Evolutionary conservation across 2,329 filamentous ascomycete species (phyloP).

Genomic region (Fonsecaea nubica): DNA sequence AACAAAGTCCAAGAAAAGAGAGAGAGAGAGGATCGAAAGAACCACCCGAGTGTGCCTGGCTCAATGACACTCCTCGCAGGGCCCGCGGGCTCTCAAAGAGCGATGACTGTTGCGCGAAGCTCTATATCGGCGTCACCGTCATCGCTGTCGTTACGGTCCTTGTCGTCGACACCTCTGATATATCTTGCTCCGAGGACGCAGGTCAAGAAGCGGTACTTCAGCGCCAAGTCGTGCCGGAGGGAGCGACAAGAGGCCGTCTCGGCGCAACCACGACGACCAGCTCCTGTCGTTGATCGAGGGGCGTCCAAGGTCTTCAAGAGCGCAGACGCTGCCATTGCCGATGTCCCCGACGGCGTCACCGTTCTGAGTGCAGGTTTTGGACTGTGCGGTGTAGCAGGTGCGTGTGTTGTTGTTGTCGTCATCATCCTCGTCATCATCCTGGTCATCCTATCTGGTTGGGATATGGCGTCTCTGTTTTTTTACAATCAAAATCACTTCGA

Average conservation of each 20-base stretch:
- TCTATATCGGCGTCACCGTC: not conserved
- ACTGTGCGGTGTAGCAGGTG: conserved; percentile 77
- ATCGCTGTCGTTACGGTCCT: not conserved
- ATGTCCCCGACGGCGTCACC: conserved; percentile 72
- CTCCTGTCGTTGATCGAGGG: conserved; percentile 38
- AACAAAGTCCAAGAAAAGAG: not conserved
- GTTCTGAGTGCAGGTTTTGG: conserved; percentile 81
- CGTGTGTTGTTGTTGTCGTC: not conserved
- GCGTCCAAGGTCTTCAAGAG: conserved; percentile 47
- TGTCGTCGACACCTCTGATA: not conserved
- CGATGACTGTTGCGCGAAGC: not conserved
- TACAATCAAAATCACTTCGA: too few relatives aligned
- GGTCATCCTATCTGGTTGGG: not conserved
- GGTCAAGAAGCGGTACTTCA: conserved; percentile 11
- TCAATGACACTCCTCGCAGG: not conserved
- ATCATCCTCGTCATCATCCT: too few relatives aligned
- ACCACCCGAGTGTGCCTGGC: not conserved
- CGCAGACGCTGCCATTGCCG: conserved; percentile 72
- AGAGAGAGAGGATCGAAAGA: not conserved
- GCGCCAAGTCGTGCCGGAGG: not conserved
- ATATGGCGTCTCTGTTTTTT: too few relatives aligned
- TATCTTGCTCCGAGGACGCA: not conserved
- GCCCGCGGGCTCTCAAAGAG: not conserved
- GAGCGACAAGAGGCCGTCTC: not conserved
- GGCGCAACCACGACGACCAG: not conserved